Conservation (phyloP, 2,329 filamentous ascomycete species). For the Calonectria ilicicola region DNA sequence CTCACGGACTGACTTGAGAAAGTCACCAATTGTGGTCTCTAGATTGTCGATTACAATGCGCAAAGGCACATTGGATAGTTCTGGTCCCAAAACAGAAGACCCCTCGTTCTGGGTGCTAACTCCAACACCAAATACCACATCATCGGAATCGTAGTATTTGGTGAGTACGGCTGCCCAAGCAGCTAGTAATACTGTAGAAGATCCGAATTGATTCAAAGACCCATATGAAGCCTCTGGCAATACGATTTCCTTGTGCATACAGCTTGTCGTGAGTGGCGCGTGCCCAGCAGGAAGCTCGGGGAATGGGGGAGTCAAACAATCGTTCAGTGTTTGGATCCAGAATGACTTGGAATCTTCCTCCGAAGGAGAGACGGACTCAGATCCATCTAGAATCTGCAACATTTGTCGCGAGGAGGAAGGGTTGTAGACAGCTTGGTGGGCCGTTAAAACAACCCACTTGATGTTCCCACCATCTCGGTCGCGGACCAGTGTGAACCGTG, state of each 20-base stretch:
- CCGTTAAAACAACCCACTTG: not conserved
- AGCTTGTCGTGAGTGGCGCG: not conserved
- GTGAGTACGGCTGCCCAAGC: not conserved
- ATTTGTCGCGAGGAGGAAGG: not conserved
- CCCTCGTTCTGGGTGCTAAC: not conserved
- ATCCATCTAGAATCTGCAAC: not conserved
- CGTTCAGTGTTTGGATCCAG: not conserved
- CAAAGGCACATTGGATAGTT: not conserved
- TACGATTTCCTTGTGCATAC: not conserved
- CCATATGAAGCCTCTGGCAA: not conserved
- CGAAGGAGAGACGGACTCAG: not conserved
- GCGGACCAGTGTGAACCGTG: not conserved
- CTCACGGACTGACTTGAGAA: not conserved
- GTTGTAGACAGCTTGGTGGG: not conserved
- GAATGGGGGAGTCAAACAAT: not conserved
- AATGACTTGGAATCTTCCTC: not conserved
- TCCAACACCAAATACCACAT: not conserved
- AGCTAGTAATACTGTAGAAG: not conserved
- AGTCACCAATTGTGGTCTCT: not conserved
- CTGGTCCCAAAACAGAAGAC: not conserved
- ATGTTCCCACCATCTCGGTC: not conserved
- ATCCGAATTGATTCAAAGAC: not conserved
- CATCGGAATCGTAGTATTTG: not conserved
- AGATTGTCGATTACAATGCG: not conserved
- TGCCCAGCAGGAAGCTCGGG: not conserved